Conservation (phyloP, 306 rosid species). For the Malus fusca region DNA sequence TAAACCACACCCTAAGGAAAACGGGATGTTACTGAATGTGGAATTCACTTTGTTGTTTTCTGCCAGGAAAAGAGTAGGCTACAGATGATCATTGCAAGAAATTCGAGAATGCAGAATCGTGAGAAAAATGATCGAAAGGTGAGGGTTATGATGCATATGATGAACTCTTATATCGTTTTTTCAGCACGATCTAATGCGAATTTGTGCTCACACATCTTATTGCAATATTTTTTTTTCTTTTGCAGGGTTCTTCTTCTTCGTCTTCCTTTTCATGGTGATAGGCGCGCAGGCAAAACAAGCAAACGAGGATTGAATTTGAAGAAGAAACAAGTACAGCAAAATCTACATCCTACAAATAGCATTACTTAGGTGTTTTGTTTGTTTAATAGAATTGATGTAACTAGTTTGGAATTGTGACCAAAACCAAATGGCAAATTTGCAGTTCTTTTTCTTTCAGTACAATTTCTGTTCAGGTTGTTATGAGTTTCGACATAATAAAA, state of each 20-base stretch:
- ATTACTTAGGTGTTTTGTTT: not conserved
- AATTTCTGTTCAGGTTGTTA: not conserved
- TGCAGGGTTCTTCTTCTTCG: conserved; percentile 78
- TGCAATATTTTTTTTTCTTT: not conserved
- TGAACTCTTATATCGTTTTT: not conserved
- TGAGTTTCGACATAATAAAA: not conserved
- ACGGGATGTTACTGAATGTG: not conserved
- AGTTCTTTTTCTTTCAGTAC: not conserved
- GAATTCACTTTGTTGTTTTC: not conserved
- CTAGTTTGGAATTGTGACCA: not conserved
- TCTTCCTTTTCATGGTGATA: conserved; percentile 4
- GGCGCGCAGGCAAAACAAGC: not conserved
- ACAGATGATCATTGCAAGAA: no score
- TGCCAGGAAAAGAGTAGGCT: conserved; percentile 61
- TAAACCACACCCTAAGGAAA: not conserved
- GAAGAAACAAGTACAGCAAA: no score
- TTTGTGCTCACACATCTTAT: not conserved
- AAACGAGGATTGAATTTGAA: not conserved
- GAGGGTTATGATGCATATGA: conserved; percentile 6
- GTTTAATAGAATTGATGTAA: not conserved
- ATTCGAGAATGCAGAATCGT: no score
- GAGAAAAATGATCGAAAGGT: conserved; percentile 54
- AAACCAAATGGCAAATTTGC: not conserved
- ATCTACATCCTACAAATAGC: no score
- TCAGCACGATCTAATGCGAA: not conserved